A percentile compares a stretch with the other conserved stretches of the same genome.
These are phyloP conservation scores for Annulohypoxylon bovei DNA, from an alignment of 495 filamentous ascomycete species.

Conservation along the genomic window DNA sequence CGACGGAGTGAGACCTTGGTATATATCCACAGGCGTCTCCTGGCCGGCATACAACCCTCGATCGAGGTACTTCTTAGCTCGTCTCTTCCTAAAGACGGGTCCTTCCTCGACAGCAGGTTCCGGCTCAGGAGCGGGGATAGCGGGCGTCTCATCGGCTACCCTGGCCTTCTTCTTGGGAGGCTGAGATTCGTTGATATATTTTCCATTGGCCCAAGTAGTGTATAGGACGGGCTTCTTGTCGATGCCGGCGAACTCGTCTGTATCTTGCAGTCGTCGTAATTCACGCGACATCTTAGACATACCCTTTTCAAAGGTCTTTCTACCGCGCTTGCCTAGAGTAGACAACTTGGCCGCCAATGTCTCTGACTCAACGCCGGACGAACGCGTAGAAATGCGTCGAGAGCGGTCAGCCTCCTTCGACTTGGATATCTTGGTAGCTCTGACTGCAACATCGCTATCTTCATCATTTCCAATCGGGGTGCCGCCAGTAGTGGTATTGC, in stretches of 20 bases:
- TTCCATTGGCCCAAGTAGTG: constrained; percentile 66
- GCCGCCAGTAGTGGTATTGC: constrained; percentile 53
- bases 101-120: constrained; percentile 50
- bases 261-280: constrained; percentile 60
- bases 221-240: constrained; percentile 60
- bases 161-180: constrained; percentile 57
- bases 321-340: constrained; percentile 55
- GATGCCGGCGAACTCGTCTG: constrained; percentile 63
- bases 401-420: constrained; percentile 46
- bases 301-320: constrained; percentile 56
- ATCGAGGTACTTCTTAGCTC: constrained; percentile 76
- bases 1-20: constrained; percentile 63
- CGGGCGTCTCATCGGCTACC: constrained; percentile 50
- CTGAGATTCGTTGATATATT: constrained; percentile 49
- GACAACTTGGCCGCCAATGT: constrained; percentile 57
- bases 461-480: constrained; percentile 35
- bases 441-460: constrained; percentile 19
- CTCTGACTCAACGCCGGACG: constrained; percentile 57
- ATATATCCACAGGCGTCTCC: constrained; percentile 66
- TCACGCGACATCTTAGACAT: constrained; percentile 56
- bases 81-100: constrained; percentile 53
- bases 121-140: constrained; percentile 56
- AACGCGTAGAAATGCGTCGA: constrained; percentile 55
- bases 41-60: constrained; percentile 94
- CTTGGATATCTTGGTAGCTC: constrained; percentile 47